A percentile compares a stretch with the other conserved stretches of the same genome.
Conservation (phyloP, 1,139 yeast genomes). For the Blastobotrys persicus region DNA sequence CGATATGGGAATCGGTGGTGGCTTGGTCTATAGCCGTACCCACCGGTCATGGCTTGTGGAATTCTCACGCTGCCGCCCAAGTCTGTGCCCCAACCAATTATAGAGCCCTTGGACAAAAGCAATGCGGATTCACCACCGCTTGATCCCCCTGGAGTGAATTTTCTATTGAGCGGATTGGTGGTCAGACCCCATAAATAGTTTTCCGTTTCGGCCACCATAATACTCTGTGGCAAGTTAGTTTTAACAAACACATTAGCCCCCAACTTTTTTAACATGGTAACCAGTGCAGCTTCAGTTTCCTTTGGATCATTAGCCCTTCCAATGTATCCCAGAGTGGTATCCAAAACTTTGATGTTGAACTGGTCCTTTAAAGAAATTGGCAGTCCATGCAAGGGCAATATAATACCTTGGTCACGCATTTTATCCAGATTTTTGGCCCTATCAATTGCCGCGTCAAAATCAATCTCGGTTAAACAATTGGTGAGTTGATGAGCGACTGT, state of each 20-base stretch:
- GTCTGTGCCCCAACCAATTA: slow-evolving; percentile 57
- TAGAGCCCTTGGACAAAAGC: slow-evolving; percentile 47
- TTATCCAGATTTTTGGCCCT: slow-evolving; percentile 47
- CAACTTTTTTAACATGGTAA: slow-evolving; percentile 39
- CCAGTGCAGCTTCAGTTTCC: slow-evolving; percentile 49
- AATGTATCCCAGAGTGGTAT: slow-evolving; percentile 32
- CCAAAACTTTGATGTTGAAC: slow-evolving; percentile 50
- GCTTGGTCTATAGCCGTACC: slow-evolving; percentile 54
- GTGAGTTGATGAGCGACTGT: slow-evolving; percentile 57
- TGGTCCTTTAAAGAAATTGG: slow-evolving; percentile 59
- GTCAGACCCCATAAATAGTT: slow-evolving; percentile 46
- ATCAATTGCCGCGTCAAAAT: slow-evolving; percentile 54
- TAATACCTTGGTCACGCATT: slow-evolving; percentile 36
- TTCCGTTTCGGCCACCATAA: slow-evolving; percentile 50
- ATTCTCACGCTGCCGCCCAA: slow-evolving; percentile 61
- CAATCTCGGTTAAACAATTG: slow-evolving; percentile 57
- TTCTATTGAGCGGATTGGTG: slow-evolving; percentile 44
- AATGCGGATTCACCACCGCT: slow-evolving; percentile 64
- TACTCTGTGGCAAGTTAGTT: slow-evolving; percentile 55
- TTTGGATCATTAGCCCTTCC: slow-evolving; percentile 18
- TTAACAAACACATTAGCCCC: slow-evolving; percentile 56
- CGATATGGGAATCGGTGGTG: slow-evolving; percentile 47
- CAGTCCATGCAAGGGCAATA: slow-evolving; percentile 52
- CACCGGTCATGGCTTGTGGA: slow-evolving; percentile 53
- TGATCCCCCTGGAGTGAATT: slow-evolving; percentile 53